These are phyloP conservation scores for Saccharomyces hybrid DNA, from an alignment of 1,139 yeast species.

Conservation along the genomic window DNA sequence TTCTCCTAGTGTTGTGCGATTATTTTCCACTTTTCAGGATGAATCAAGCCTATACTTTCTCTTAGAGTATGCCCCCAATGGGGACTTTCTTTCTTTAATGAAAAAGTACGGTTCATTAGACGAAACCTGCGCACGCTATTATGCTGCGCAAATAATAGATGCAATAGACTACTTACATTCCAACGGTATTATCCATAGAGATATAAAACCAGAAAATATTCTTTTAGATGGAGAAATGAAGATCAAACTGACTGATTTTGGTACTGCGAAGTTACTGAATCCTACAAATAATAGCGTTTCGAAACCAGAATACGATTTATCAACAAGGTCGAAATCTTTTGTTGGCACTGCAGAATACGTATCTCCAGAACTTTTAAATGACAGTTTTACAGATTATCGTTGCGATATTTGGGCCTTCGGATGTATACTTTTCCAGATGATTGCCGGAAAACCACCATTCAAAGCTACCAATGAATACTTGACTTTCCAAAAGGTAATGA, in stretches of 20 bases:
- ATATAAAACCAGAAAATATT: conserved; percentile 89
- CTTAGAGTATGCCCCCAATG: conserved; percentile 72
- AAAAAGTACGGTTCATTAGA: conserved; percentile 50
- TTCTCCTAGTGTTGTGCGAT: conserved; percentile 60
- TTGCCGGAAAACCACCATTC: conserved; percentile 93
- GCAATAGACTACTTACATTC: conserved; percentile 78
- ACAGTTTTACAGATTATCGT: conserved; percentile 76
- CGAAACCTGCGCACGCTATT: conserved; percentile 47
- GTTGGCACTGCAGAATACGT: conserved; percentile 75
- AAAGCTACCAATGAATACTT: conserved; percentile 92
- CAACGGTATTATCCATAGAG: conserved; percentile 86
- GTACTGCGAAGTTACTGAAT: conserved; percentile 82
- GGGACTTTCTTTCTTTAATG: conserved; percentile 59
- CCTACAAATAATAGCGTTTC: conserved; percentile 35
- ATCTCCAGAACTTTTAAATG: conserved; percentile 83
- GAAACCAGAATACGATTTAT: conserved; percentile 40
- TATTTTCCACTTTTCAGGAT: conserved; percentile 75
- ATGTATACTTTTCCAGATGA: conserved; percentile 85
- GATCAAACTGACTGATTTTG: conserved; percentile 92
- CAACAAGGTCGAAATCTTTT: conserved; percentile 70
- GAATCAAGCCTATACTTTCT: conserved; percentile 64
- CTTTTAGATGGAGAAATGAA: conserved; percentile 73
- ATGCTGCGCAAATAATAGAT: conserved; percentile 72
- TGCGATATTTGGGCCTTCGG: conserved; percentile 97
- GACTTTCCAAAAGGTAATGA: conserved; percentile 88